Conservation (phyloP, 2,329 filamentous ascomycete genomes). For the Hymenoscyphus linearis region DNA sequence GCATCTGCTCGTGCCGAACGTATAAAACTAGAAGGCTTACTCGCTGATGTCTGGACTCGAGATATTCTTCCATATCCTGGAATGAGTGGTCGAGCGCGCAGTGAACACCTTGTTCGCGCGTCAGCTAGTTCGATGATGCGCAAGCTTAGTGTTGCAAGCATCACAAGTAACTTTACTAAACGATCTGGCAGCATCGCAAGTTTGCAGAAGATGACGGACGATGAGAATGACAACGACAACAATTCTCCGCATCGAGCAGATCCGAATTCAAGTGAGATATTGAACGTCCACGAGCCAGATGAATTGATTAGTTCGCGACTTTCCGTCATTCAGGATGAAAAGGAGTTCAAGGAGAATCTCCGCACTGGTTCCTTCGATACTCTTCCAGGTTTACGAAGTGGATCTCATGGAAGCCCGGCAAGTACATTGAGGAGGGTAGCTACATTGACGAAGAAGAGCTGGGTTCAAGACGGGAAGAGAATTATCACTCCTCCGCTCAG, state of each 20-base stretch:
- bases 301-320: slow-evolving; percentile 19
- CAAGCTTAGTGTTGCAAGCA: slow-evolving; percentile 77
- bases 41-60: slow-evolving; percentile 79
- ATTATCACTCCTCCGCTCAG: slow-evolving; percentile 25
- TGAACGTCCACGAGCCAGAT: slow-evolving; percentile 14
- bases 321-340: slow-evolving; percentile 28
- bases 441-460: slow-evolving; percentile 25
- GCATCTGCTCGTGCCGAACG: slow-evolving; percentile 71
- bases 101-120: slow-evolving; percentile 67
- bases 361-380: slow-evolving; percentile 18
- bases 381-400: slow-evolving; percentile 9
- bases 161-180: slow-evolving; percentile 70
- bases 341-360: slow-evolving; percentile 20
- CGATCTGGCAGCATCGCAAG: slow-evolving; percentile 45
- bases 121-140: slow-evolving; percentile 85
- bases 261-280: slow-evolving; percentile 16
- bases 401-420: slow-evolving; percentile 17
- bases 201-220: slow-evolving; percentile 24
- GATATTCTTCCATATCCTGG: slow-evolving; percentile 78
- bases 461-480: slow-evolving; percentile 25
- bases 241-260: slow-evolving; percentile 12
- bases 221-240: slow-evolving; percentile 15
- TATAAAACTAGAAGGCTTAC: slow-evolving; percentile 65
- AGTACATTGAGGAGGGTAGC: slow-evolving; percentile 22
- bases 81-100: slow-evolving; percentile 59